Base-by-base conservation (phyloP, 345 rosid species). In the Euphorbia peplus region DNA sequence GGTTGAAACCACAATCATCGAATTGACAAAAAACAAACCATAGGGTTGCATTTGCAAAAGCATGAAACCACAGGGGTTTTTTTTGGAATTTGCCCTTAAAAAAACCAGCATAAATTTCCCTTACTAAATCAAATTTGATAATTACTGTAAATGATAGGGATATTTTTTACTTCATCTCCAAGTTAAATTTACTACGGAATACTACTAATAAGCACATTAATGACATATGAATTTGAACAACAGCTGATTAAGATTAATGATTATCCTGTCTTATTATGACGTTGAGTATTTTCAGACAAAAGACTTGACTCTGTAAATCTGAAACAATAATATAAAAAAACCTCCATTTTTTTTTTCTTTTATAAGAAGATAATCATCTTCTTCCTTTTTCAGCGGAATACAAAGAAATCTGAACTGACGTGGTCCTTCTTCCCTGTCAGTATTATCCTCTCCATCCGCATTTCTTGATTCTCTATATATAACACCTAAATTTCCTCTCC, bases 341-440 rank as follows among this genome's bases (percentile, higher is more conserved):
- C 3, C 50, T 14, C 11, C 4, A 18, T 22, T 19, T 55, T 24
- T 16, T 15, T 9, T 19, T 52, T 70, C 16, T 48, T 46, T 65
- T 39, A 37, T 44, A 59, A 32, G 0, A 26, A 63, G 59, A 50
- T 3, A 63, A 66, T 56, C 18, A 16, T 58, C 15, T 24, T 3
- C 5, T 16, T 9, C 39, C 56, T 12, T 55, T 1, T n/a, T 62
- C 12, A 11, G 14, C 21, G 28, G 66, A 10, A n/a, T 15, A 16
- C 10, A 29, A 37, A 25, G 26, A 66, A 48, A 57, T 72, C 72
- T 67, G 26, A 66, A 53, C 74, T 76, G 87, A 76, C 80, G 78
- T 72, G 78, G 67, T 71, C 0, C 52, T 28, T 30, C 66, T 61
- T 30, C 66, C 58, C 67, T 76, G 76, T 72, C 74, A 46, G 63